Evolutionary conservation across 2,329 filamentous ascomycete genomes (phyloP).

Genomic region (Neofusicoccum sp.): DNA sequence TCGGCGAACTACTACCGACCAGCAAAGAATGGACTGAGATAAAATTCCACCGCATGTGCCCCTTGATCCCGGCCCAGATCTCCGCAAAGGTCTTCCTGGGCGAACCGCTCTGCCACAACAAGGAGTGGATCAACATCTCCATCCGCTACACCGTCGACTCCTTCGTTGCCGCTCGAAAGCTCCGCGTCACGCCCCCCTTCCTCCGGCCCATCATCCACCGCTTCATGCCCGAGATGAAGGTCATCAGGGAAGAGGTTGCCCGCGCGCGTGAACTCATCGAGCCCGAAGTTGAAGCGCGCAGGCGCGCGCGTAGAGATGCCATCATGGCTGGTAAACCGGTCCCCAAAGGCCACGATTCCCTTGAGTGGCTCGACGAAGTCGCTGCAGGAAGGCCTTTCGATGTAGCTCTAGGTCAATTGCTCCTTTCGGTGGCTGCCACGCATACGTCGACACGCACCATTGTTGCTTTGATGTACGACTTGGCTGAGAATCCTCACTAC

Average conservation of each 20-base stretch:
- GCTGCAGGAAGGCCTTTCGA: slow-evolving; percentile 25
- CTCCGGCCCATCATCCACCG: slow-evolving; percentile 38
- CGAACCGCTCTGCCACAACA: slow-evolving; percentile 38
- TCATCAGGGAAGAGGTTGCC: slow-evolving; percentile 33
- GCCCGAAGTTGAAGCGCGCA: slow-evolving; percentile 37
- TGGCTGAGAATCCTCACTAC: slow-evolving; percentile 30
- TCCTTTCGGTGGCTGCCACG: slow-evolving; percentile 25
- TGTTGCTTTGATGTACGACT: slow-evolving; percentile 28
- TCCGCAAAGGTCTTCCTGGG: slow-evolving; percentile 40
- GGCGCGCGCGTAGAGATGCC: slow-evolving; percentile 14
- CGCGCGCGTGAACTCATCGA: slow-evolving; percentile 39
- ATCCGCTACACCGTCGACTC: slow-evolving; percentile 41
- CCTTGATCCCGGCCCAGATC: slow-evolving; percentile 40
- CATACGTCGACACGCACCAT: slow-evolving; percentile 32
- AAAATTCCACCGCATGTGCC: slow-evolving; percentile 37
- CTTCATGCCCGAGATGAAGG: slow-evolving; percentile 38
- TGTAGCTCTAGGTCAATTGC: slow-evolving; percentile 22
- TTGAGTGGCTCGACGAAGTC: slow-evolving; percentile 30
- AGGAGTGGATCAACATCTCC: slow-evolving; percentile 42
- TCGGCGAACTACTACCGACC: slow-evolving; percentile 14
- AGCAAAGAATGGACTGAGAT: slow-evolving; percentile 22
- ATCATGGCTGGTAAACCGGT: slow-evolving; percentile 24
- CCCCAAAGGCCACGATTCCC: slow-evolving; percentile 29
- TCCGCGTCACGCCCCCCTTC: slow-evolving; percentile 39
- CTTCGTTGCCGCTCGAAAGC: slow-evolving; percentile 35